Evolutionary conservation across 805 yeast genomes (phyloP).

Genomic region (Monosporozyma solicola): DNA sequence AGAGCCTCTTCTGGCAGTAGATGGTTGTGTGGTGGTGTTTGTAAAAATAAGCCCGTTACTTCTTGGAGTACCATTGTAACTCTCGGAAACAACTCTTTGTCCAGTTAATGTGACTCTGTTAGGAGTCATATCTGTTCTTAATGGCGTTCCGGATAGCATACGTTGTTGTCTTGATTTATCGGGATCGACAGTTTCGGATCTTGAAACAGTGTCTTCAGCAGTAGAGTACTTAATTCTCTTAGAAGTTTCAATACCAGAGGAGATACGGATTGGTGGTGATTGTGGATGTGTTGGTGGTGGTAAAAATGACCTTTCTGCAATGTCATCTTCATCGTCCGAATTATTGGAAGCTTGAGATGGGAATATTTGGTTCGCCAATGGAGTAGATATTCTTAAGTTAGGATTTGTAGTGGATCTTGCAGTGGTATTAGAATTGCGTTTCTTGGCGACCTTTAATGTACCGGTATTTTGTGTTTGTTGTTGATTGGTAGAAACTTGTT

Average conservation of each 20-base stretch:
- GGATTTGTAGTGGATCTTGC: slow-evolving; percentile 5
- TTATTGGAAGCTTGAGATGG: slow-evolving; percentile 23
- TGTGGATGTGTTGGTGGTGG: slow-evolving; percentile 33
- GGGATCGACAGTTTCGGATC: slow-evolving; percentile 32
- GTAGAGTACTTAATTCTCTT: slow-evolving; percentile 25
- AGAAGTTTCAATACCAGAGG: slow-evolving; percentile 27
- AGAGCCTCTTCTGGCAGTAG: slow-evolving; percentile 8
- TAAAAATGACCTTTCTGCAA: slow-evolving; percentile 27
- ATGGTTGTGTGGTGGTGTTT: background rate
- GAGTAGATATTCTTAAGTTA: slow-evolving; percentile 31
- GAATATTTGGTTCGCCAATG: slow-evolving; percentile 33
- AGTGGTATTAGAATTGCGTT: slow-evolving; percentile 10
- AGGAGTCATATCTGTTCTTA: slow-evolving; percentile 20
- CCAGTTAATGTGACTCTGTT: slow-evolving; percentile 21
- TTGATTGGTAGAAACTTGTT: slow-evolving; percentile 1
- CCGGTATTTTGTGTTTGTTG: slow-evolving; percentile 8
- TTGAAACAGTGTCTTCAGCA: slow-evolving; percentile 32
- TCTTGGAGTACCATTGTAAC: slow-evolving; percentile 7
- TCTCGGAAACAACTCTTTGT: slow-evolving; percentile 23
- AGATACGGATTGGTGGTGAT: slow-evolving; percentile 32
- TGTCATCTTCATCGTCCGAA: slow-evolving; percentile 27
- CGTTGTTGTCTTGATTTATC: slow-evolving; percentile 30
- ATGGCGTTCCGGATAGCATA: slow-evolving; percentile 27
- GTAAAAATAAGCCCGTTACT: slow-evolving; percentile 12
- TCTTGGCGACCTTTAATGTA: slow-evolving; percentile 17